Conservation (phyloP, 106 monocot species). For the Posidonia australis region DNA sequence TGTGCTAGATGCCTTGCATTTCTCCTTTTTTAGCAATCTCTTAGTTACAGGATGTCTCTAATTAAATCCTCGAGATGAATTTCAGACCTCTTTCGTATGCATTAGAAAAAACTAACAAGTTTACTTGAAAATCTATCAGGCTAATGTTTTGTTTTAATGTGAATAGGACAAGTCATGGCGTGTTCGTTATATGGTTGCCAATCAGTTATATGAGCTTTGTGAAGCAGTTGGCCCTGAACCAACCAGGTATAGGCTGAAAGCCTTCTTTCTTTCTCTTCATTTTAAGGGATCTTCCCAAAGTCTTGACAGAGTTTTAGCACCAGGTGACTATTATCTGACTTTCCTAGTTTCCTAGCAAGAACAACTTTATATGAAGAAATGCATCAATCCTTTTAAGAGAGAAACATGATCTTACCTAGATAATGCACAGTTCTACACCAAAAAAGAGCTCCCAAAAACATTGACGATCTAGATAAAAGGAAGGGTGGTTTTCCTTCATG, state of each 20-base stretch:
- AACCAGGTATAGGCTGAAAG: conserved; percentile 34
- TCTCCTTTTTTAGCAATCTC: not conserved
- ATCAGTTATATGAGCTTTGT: conserved; percentile 94
- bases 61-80: not conserved
- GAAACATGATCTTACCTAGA: no score
- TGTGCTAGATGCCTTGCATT: not conserved
- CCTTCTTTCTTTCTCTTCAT: not conserved
- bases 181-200: conserved; percentile 97
- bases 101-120: not conserved
- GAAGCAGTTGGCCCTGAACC: conserved; percentile 88
- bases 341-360: not conserved
- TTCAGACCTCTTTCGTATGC: not conserved
- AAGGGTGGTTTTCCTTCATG: no score
- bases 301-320: not conserved
- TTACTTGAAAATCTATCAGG: not conserved
- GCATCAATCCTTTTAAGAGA: no score
- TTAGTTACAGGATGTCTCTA: not conserved
- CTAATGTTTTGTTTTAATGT: conserved; percentile 7
- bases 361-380: not conserved
- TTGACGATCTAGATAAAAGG: no score
- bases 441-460: no score
- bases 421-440: no score
- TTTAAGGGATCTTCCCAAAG: not conserved
- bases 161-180: conserved; percentile 95
- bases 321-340: not conserved